Conservation (phyloP, 2,329 filamentous ascomycete genomes). For the Pseudophaeomoniella oleicola region DNA sequence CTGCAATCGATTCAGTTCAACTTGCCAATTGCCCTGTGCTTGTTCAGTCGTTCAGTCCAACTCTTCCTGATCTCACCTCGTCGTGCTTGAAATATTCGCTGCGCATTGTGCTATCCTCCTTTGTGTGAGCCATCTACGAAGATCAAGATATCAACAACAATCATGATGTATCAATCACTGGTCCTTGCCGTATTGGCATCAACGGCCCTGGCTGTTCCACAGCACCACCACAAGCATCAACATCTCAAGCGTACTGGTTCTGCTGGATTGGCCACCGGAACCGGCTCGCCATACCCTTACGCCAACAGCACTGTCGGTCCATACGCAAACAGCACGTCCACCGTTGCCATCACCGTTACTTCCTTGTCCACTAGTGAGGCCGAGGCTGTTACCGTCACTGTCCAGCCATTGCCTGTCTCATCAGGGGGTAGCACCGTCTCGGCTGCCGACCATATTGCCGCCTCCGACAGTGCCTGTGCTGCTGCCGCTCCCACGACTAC, state of each 20-base stretch:
- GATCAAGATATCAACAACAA: neutral
- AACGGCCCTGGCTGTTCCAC: slow-evolving; percentile 10
- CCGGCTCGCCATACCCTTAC: slow-evolving; percentile 5
- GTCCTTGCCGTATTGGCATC: slow-evolving; percentile 11
- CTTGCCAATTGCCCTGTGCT: no score
- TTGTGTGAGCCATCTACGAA: no score
- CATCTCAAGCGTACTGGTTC: slow-evolving; percentile 5
- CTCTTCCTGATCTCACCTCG: no score
- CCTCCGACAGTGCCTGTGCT: slow-evolving; percentile 3
- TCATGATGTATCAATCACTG: neutral
- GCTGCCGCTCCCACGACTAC: slow-evolving; percentile 4
- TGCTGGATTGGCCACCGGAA: slow-evolving; percentile 4
- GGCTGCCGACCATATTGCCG: neutral
- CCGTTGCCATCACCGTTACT: neutral
- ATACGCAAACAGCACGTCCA: slow-evolving; percentile 11
- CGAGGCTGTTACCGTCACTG: neutral
- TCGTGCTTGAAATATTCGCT: no score
- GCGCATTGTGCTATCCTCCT: no score
- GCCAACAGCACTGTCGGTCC: slow-evolving; percentile 6
- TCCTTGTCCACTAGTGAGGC: neutral
- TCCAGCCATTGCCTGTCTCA: neutral
- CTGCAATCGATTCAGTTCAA: no score
- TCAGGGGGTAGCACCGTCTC: neutral
- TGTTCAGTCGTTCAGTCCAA: no score
- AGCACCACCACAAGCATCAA: slow-evolving; percentile 9